Conservation (phyloP, 768 basidiomycete species). For the Inosperma sp. region DNA sequence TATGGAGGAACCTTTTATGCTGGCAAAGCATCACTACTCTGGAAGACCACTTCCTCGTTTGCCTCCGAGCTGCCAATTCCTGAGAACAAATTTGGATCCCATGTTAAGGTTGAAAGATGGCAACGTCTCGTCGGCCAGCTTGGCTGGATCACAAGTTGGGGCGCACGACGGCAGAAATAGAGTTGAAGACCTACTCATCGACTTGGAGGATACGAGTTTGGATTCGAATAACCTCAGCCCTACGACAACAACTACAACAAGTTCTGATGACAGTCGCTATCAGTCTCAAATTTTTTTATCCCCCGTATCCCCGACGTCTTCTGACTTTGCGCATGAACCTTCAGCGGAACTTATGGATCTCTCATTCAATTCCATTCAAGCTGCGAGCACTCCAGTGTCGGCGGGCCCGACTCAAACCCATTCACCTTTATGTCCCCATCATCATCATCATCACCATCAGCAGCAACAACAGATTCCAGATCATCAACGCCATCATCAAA, state of each 20-base stretch:
- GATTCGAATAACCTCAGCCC: slow-evolving; percentile 15
- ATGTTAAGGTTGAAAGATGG: slow-evolving; percentile 14
- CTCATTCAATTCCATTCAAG: slow-evolving; percentile 12
- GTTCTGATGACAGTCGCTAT: slow-evolving; percentile 15
- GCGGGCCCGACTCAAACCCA: background rate
- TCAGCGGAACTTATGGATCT: slow-evolving; percentile 3
- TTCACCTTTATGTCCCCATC: background rate
- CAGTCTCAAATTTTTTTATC: slow-evolving; percentile 14
- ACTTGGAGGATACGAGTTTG: slow-evolving; percentile 44
- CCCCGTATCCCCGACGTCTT: slow-evolving; percentile 17
- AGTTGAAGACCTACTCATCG: slow-evolving; percentile 54
- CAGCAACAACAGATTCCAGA: background rate
- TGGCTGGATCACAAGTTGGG: slow-evolving; percentile 13
- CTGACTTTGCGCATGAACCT: slow-evolving; percentile 8
- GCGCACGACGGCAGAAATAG: slow-evolving; percentile 17
- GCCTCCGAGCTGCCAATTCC: slow-evolving; percentile 23
- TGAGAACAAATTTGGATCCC: slow-evolving; percentile 5
- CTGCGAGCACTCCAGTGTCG: slow-evolving; percentile 6
- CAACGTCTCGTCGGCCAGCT: slow-evolving; percentile 27
- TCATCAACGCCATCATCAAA: slow-evolving; percentile 2
- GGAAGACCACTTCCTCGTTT: slow-evolving; percentile 54
- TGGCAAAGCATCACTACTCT: slow-evolving; percentile 43
- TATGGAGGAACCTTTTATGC: slow-evolving; percentile 25
- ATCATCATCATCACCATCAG: background rate
- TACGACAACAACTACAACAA: slow-evolving; percentile 20